phyloP scores from a whole-genome alignment of 768 basidiomycete genomes.

The Trametes coccinea region DNA sequence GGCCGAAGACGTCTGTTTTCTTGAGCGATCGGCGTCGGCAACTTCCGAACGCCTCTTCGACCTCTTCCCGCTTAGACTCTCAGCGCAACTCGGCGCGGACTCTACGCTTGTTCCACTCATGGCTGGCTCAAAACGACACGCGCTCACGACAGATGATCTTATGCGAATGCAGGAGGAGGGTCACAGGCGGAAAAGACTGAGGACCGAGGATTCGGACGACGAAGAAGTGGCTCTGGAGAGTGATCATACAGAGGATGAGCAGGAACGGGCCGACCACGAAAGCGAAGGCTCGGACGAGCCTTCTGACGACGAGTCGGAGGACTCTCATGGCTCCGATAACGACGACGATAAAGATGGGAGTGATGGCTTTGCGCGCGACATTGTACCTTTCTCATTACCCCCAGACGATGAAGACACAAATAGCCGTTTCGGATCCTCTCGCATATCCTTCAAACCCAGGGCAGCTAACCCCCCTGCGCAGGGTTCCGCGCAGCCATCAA shows the following conservation, averaged over 20 bases:
- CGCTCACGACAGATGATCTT: conserved; percentile 37
- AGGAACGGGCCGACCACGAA: not conserved
- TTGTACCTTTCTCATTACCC: not conserved
- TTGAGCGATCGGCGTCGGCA: conserved; percentile 14
- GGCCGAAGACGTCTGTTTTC: not conserved
- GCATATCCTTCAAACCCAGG: conserved; percentile 25
- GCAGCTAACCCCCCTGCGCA: conserved; percentile 7
- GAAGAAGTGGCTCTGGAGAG: conserved; percentile 21
- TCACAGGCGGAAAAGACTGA: conserved; percentile 22
- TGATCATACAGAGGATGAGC: conserved; percentile 26
- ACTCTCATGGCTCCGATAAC: not conserved
- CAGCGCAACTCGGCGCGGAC: not conserved
- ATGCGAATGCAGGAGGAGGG: conserved; percentile 39
- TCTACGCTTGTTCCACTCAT: conserved; percentile 14
- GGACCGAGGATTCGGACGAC: conserved; percentile 6
- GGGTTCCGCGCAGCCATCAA: not conserved
- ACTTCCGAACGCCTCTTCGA: conserved; percentile 5
- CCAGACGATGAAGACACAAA: conserved; percentile 10
- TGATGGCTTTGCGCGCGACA: not conserved
- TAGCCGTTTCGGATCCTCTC: conserved; percentile 26
- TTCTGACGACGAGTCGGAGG: conserved; percentile 3
- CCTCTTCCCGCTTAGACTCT: not conserved
- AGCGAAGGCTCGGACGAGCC: conserved; percentile 2
- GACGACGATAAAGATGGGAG: conserved; percentile 3
- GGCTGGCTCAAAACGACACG: conserved; percentile 32